Conservation (phyloP, 2,329 filamentous ascomycete genomes). For the Nigrograna mackinnonii region DNA sequence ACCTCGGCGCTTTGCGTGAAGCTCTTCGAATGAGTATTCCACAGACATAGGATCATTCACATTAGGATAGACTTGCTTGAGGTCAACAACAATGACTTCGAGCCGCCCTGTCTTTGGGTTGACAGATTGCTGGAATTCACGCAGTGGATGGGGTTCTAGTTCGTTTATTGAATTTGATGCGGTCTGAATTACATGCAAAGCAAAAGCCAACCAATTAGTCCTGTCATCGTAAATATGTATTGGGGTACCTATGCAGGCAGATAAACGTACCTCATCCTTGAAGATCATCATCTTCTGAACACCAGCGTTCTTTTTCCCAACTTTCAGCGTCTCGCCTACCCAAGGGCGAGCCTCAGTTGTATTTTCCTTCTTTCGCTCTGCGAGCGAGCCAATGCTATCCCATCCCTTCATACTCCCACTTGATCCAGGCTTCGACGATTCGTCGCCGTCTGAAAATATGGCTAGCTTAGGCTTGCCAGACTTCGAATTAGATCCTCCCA, state of each 20-base stretch:
- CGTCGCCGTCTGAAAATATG: slow-evolving; percentile 82
- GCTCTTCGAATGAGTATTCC: slow-evolving; percentile 89
- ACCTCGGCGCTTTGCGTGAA: slow-evolving; percentile 78
- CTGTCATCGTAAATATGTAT: slow-evolving; percentile 55
- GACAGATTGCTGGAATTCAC: slow-evolving; percentile 77
- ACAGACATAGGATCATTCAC: slow-evolving; percentile 66
- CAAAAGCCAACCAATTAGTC: slow-evolving; percentile 77
- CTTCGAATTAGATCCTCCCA: slow-evolving; percentile 55
- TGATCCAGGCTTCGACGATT: slow-evolving; percentile 57
- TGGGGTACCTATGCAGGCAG: slow-evolving; percentile 37
- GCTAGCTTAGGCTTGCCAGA: slow-evolving; percentile 79
- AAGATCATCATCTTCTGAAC: slow-evolving; percentile 88
- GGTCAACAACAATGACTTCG: slow-evolving; percentile 85
- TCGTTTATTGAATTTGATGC: slow-evolving; percentile 41
- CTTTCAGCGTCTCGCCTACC: slow-evolving; percentile 88
- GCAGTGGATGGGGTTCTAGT: slow-evolving; percentile 64
- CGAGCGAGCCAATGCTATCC: slow-evolving; percentile 87
- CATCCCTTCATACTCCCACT: slow-evolving; percentile 72
- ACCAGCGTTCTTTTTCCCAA: slow-evolving; percentile 77
- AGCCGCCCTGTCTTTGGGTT: slow-evolving; percentile 82
- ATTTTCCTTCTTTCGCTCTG: slow-evolving; percentile 94
- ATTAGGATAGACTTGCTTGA: slow-evolving; percentile 83
- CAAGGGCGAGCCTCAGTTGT: slow-evolving; percentile 82
- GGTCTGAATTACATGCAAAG: slow-evolving; percentile 57
- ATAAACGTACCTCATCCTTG: slow-evolving; percentile 85